Evolutionary conservation across 1,284 basidiomycete species (phyloP).

Genomic region (Pseudozyma tsukubaensis): DNA sequence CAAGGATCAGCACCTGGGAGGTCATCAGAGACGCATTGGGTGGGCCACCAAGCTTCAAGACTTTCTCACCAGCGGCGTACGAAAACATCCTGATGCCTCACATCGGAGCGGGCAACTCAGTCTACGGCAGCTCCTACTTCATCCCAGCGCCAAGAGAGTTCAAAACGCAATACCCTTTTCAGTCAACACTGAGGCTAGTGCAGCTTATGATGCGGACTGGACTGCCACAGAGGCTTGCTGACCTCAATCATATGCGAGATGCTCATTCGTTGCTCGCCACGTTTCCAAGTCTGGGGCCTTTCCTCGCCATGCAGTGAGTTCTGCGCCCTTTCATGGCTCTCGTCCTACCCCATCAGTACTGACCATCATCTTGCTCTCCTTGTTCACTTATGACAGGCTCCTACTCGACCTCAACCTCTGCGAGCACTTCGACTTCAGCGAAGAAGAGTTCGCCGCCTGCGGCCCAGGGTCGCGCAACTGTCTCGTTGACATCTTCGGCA

Average conservation of each 20-base stretch:
- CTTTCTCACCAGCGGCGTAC: constrained; percentile 73
- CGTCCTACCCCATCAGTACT: not conserved
- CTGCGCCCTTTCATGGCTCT: not conserved
- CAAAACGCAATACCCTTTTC: constrained; percentile 71
- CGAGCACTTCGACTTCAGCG: constrained; percentile 73
- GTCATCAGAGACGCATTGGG: constrained; percentile 72
- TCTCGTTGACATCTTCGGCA: constrained; percentile 74
- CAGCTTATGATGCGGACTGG: constrained; percentile 73
- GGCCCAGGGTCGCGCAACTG: constrained; percentile 75
- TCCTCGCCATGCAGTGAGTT: constrained; percentile 70
- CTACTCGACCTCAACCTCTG: constrained; percentile 72
- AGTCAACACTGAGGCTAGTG: constrained; percentile 74
- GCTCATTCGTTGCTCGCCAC: constrained; percentile 74
- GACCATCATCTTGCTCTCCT: not conserved
- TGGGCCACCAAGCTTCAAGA: constrained; percentile 72
- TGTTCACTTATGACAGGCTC: constrained; percentile 41
- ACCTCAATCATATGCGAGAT: constrained; percentile 72
- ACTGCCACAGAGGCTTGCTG: constrained; percentile 71
- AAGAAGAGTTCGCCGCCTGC: constrained; percentile 75
- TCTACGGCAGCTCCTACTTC: constrained; percentile 77
- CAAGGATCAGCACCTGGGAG: constrained; percentile 75
- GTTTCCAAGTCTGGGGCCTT: constrained; percentile 76
- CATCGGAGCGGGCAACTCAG: constrained; percentile 67
- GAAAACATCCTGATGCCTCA: constrained; percentile 71
- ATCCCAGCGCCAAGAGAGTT: constrained; percentile 74